A percentile compares a stretch with the other conserved stretches of the same genome.
phyloP scores from a whole-genome alignment of 352 stramenopile species.

The Globisporangium paddicum region DNA sequence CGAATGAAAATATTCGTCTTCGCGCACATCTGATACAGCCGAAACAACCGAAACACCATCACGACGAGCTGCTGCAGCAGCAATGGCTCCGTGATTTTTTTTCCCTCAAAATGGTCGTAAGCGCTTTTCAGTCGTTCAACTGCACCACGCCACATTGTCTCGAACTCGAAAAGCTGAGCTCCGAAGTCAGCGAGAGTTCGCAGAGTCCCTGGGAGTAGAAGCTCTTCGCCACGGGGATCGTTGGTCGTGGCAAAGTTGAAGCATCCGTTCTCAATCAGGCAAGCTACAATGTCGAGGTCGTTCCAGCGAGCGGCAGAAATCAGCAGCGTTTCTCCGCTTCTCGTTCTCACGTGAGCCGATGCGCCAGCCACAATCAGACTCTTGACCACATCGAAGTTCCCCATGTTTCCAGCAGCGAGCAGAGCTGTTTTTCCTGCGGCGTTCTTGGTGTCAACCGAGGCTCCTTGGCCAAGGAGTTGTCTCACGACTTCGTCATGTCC shows the following conservation, averaged over 20 bases:
- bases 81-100: background rate
- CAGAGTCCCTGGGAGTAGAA: background rate
- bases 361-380: background rate
- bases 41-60: constrained; percentile 2
- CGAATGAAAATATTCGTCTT: constrained; percentile 2
- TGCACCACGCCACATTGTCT: constrained; percentile 1
- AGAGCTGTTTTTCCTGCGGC: background rate
- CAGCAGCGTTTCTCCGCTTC: background rate
- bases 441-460: background rate
- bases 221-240: background rate
- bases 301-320: constrained; percentile 4
- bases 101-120: background rate
- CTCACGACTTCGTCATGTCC: background rate
- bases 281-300: background rate
- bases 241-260: background rate
- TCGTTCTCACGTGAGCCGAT: constrained; percentile 3
- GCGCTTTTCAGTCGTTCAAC: background rate
- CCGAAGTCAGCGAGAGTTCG: background rate
- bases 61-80: constrained; percentile 2
- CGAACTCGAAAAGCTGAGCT: background rate
- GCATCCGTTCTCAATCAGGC: background rate
- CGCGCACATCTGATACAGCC: constrained; percentile 1
- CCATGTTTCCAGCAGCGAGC: constrained; percentile 3
- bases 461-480: background rate
- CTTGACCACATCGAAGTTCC: background rate